Conservation (phyloP, 768 basidiomycete genomes). For the Termitomyces heimii region DNA sequence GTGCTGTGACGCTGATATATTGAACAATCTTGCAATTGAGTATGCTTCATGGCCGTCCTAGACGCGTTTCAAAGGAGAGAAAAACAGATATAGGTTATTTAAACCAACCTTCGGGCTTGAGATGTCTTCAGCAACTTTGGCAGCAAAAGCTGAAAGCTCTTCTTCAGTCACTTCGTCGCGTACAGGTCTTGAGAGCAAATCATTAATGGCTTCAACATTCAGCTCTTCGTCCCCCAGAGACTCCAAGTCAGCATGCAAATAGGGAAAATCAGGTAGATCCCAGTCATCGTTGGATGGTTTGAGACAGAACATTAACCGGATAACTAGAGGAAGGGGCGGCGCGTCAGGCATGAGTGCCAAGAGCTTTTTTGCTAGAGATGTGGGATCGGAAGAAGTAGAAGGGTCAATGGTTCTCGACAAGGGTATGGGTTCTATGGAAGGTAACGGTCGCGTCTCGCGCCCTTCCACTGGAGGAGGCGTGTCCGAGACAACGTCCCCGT, state of each 20-base stretch:
- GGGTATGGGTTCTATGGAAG: constrained; percentile 25
- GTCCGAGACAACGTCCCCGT: constrained; percentile 51
- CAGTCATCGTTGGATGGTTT: constrained; percentile 78
- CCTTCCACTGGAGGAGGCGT: constrained; percentile 22
- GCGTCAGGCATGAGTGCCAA: constrained; percentile 55
- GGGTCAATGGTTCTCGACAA: constrained; percentile 55
- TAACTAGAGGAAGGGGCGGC: constrained; percentile 57
- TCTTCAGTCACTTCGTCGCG: constrained; percentile 50
- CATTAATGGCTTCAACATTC: constrained; percentile 53
- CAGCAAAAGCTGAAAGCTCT: constrained; percentile 46
- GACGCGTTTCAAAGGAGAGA: background rate
- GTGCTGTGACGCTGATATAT: constrained; percentile 60
- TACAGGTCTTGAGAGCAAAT: constrained; percentile 51
- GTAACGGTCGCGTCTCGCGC: constrained; percentile 39
- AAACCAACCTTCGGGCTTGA: constrained; percentile 43
- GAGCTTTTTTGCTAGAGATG: constrained; percentile 53
- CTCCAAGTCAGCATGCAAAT: constrained; percentile 58
- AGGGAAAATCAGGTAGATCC: constrained; percentile 70
- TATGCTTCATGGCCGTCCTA: constrained; percentile 55
- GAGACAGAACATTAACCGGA: constrained; percentile 73
- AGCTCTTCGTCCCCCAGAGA: constrained; percentile 40
- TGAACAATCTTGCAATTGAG: constrained; percentile 55
- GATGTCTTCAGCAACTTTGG: constrained; percentile 47
- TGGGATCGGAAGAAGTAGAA: constrained; percentile 54
- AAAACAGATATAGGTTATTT: background rate